Conservation (phyloP, 257 asterid species). For the Solanum virginianum region DNA sequence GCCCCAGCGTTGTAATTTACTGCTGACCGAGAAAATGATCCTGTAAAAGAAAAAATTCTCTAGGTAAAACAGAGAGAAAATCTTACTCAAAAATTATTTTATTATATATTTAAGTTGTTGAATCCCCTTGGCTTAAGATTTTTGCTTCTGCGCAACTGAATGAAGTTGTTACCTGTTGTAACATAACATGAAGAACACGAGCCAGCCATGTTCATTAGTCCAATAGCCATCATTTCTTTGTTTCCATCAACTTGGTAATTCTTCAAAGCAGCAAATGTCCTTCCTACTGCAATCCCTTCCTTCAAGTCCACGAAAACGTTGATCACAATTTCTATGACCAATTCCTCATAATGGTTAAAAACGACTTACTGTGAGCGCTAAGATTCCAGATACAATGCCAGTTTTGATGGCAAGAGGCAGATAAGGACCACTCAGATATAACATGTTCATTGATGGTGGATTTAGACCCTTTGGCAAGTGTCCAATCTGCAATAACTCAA, state of each 20-base stretch:
- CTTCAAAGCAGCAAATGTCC: constrained; percentile 73
- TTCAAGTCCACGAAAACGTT: constrained; percentile 3
- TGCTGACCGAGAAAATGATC: constrained; percentile 95
- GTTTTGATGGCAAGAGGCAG: constrained; percentile 68
- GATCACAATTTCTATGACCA: not conserved
- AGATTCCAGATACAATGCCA: constrained; percentile 76
- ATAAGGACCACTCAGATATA: constrained; percentile 47
- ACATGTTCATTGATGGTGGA: constrained; percentile 81
- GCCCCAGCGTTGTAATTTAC: constrained; percentile 94
- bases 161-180: constrained; percentile 50
- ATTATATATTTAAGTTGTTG: too few relatives aligned
- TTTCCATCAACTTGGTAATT: constrained; percentile 97
- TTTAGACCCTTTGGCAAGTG: constrained; percentile 76
- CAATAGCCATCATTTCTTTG: constrained; percentile 98
- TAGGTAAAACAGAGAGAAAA: not conserved
- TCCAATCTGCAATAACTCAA: constrained; percentile 45
- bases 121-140: not conserved
- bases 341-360: not conserved
- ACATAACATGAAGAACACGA: constrained; percentile 90
- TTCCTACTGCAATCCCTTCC: constrained; percentile 98
- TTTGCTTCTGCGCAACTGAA: not conserved
- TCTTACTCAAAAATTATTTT: not conserved
- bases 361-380: constrained; percentile 68
- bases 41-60: constrained; percentile 13
- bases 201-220: constrained; percentile 98